Conservation (phyloP, 2,329 filamentous ascomycete species). For the Aspergillus terreus region DNA sequence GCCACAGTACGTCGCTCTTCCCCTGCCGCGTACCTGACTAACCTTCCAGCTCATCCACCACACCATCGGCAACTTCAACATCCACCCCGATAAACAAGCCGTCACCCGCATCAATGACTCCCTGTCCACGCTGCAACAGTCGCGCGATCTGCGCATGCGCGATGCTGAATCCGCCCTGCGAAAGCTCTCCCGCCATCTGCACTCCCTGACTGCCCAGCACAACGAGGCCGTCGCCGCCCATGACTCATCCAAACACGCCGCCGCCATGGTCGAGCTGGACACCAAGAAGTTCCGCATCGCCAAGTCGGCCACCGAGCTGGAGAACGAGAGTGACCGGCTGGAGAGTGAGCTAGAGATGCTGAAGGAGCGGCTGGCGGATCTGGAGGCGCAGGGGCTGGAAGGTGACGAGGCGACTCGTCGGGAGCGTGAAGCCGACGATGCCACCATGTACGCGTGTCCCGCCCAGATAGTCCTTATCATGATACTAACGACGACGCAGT, state of each 20-base stretch:
- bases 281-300: conserved; percentile 91
- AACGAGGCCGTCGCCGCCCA: conserved; percentile 70
- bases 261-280: conserved; percentile 80
- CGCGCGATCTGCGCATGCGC: conserved; percentile 72
- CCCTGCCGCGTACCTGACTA: conserved; percentile 2
- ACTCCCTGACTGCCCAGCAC: conserved; percentile 71
- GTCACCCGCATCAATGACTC: conserved; percentile 81
- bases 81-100: conserved; percentile 77
- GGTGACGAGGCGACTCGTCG: conserved; percentile 55
- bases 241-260: conserved; percentile 75
- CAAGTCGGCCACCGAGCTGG: conserved; percentile 83
- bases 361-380: conserved; percentile 69
- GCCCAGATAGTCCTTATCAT: background rate
- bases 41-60: conserved; percentile 73
- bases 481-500: conserved; percentile 31
- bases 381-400: conserved; percentile 84
- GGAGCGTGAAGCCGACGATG: conserved; percentile 49
- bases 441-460: conserved; percentile 39
- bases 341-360: conserved; percentile 73
- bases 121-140: conserved; percentile 75
- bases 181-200: conserved; percentile 71
- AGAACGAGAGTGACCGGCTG: conserved; percentile 93
- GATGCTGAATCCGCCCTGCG: conserved; percentile 66
- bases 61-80: conserved; percentile 94
- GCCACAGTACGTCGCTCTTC: conserved; percentile 58